Base-by-base conservation (phyloP, 257 asterid genomes). In the Solanum piurae region DNA sequence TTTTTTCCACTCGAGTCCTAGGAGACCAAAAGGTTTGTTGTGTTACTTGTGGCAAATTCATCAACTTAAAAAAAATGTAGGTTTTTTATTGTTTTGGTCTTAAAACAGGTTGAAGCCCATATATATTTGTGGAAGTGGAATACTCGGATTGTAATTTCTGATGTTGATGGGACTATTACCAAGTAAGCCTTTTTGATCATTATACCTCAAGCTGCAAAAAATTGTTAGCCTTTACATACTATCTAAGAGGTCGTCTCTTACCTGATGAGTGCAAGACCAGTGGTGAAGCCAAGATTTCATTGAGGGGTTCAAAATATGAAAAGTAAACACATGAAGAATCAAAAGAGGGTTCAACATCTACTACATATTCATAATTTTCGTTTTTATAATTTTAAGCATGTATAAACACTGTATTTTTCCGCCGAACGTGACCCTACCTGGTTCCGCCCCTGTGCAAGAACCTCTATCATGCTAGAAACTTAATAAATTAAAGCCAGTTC, bases 91-190 rank as follows among this genome's bases (percentile, higher is more conserved):
- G 83, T 58, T 88, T 46, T 82, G 85, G 85, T 80, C 66, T 66
- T 90, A 88, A 52, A 69, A 85, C 95, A 96, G 99, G 99, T 97
- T 83, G 99, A 97, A 89, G 99, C 99, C 92, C 99, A 97, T 93
- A 97, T 97, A 89, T 97, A 97, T 94, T 91, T 97, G 95, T 97
- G 99, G 99, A 95, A 92, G 95, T 97, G 98, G 98, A 96, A 97
- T 94, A 95, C 99, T 5, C 90, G 96, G 46, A 97, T 97, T 46
- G 99, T 97, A 49, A 97, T 97, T 89, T 97, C 99, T 52, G 99
- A 96, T 74, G 99, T 97, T 73, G 99, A 97, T 88, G 99, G 99
- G 88, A 96, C 99, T 88, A 97, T 97, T 91, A 97, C 99, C 92
- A 97, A 93, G 99, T 97, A 90, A 90, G 98, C 40, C 71, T 86